Conservation (phyloP, 2,329 filamentous ascomycete genomes). For the Juglanconis sp. region DNA sequence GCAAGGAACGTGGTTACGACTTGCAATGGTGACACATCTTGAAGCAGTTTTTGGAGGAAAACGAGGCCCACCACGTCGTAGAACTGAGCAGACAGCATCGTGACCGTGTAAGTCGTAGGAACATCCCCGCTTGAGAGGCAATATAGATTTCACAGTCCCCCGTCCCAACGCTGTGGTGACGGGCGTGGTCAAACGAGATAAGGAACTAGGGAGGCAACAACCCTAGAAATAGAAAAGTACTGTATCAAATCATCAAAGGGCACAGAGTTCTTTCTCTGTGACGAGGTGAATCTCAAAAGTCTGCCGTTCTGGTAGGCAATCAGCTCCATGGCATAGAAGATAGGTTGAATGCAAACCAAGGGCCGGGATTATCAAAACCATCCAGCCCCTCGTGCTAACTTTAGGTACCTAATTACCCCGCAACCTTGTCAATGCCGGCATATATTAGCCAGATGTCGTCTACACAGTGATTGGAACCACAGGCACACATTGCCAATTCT, state of each 20-base stretch:
- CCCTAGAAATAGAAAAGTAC: too few relatives aligned
- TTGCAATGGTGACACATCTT: not conserved
- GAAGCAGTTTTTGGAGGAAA: not conserved
- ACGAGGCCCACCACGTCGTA: not conserved
- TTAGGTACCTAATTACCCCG: not conserved
- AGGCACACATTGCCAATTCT: not conserved
- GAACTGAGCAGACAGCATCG: slow-evolving; percentile 12
- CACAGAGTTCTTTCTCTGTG: too few relatives aligned
- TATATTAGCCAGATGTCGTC: not conserved
- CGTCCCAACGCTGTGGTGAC: too few relatives aligned
- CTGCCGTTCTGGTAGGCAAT: too few relatives aligned
- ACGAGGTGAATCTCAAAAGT: too few relatives aligned
- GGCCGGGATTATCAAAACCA: not conserved
- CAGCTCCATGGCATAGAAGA: not conserved
- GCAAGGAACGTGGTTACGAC: slow-evolving; percentile 18
- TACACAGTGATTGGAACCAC: not conserved
- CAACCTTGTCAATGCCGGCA: not conserved
- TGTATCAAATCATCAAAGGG: too few relatives aligned
- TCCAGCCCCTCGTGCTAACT: not conserved
- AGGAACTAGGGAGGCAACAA: too few relatives aligned
- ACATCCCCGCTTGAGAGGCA: not conserved
- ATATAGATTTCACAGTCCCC: not conserved
- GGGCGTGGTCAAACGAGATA: too few relatives aligned
- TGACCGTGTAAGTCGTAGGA: not conserved
- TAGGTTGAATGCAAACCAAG: not conserved